phyloP scores from a whole-genome alignment of 306 rosid species.

The Parietaria judaica region DNA sequence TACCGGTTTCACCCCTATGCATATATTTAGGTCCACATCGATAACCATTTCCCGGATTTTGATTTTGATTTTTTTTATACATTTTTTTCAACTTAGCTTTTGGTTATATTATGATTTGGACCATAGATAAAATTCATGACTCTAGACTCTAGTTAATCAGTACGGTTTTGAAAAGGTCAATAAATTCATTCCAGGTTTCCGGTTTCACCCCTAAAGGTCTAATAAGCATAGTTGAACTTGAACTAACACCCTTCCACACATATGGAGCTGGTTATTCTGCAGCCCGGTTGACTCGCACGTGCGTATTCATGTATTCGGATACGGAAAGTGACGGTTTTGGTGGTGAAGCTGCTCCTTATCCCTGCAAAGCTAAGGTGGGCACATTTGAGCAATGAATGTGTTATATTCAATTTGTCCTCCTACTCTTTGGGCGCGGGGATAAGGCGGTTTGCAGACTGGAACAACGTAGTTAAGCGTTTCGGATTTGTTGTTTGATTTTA shows the following conservation, averaged over 20 bases:
- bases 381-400: conserved; percentile 87
- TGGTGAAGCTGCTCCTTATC: conserved; percentile 99
- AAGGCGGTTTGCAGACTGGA: conserved; percentile 60
- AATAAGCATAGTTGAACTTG: conserved; percentile 22
- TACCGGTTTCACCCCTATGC: conserved; percentile 8
- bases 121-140: too few species aligned
- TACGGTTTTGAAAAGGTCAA: too few species aligned
- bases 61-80: too few species aligned
- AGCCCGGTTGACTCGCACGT: conserved; percentile 95
- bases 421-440: conserved; percentile 80
- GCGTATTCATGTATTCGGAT: conserved; percentile 57
- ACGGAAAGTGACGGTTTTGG: conserved; percentile 37
- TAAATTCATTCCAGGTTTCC: too few species aligned
- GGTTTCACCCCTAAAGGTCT: conserved; percentile 3
- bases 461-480: neutral
- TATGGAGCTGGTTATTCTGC: conserved; percentile 87
- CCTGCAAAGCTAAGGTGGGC: conserved; percentile 99
- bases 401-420: conserved; percentile 72
- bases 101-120: too few species aligned
- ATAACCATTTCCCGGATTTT: too few species aligned
- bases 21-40: too few species aligned
- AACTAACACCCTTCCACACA: conserved; percentile 93
- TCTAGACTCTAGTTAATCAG: too few species aligned
- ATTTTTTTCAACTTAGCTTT: too few species aligned
- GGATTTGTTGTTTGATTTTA: conserved; percentile 19